These are phyloP conservation scores for Suillus subalutaceus DNA, from an alignment of 768 basidiomycete genomes.

Conservation along the genomic window DNA sequence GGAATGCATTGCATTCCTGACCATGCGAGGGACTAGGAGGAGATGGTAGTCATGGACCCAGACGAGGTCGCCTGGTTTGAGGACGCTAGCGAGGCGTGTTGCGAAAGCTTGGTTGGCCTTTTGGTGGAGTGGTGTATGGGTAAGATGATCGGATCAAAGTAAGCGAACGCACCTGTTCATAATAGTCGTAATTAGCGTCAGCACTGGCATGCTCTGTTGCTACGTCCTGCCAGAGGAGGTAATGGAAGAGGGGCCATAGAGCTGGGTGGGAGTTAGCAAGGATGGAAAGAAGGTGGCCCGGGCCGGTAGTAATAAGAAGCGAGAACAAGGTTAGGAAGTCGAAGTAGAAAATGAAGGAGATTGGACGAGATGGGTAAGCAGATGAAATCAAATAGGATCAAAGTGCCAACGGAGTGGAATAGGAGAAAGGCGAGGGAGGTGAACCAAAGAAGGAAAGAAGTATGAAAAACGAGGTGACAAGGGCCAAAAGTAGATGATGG, in stretches of 20 bases:
- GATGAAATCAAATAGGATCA: neutral
- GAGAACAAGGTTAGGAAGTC: neutral
- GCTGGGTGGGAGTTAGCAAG: slow-evolving; percentile 44
- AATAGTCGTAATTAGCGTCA: slow-evolving; percentile 67
- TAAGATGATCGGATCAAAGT: neutral
- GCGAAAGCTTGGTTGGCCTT: slow-evolving; percentile 87
- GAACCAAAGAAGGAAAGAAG: neutral
- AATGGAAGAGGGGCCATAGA: slow-evolving; percentile 98
- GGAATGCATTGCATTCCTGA: slow-evolving; percentile 62
- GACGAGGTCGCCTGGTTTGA: slow-evolving; percentile 88
- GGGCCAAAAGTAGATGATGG: neutral
- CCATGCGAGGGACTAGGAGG: slow-evolving; percentile 83
- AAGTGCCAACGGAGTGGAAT: no score
- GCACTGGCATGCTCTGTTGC: slow-evolving; percentile 87
- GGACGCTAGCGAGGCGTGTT: slow-evolving; percentile 68
- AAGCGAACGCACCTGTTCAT: slow-evolving; percentile 23
- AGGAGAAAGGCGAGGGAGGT: neutral
- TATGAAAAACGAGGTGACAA: neutral
- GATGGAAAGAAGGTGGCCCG: neutral
- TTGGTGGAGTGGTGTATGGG: slow-evolving; percentile 19
- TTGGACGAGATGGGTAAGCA: neutral
- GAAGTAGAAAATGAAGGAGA: neutral
- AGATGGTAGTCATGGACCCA: slow-evolving; percentile 98
- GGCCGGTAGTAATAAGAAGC: neutral
- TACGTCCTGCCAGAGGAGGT: slow-evolving; percentile 97